Evolutionary conservation across 805 yeast species (phyloP), one percentile per base, ranked within the genome.

Genomic region (Wickerhamomyces strasburgensis): DNA sequence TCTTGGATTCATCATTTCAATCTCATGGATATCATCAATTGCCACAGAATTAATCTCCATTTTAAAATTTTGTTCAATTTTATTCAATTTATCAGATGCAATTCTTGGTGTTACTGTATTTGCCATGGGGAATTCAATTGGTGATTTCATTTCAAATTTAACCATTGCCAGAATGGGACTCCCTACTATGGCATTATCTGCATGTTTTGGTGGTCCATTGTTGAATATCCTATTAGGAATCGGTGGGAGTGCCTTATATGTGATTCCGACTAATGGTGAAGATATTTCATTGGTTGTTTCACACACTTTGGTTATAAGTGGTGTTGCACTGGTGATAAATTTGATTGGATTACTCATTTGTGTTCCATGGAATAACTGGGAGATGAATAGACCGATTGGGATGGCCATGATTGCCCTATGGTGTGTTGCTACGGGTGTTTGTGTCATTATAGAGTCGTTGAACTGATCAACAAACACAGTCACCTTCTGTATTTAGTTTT

Each of bases 131-230:
- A 93, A 90, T 58, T 89, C 96, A 0, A 61, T 86, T 9, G 97
- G 97, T 7, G 98, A 90, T 54, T 65, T 89, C 35, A 79, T 89
- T 2, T 83, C 96, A 0, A 87, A 90, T 50, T 63, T 81, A 33
- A 83, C 94, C 0, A 78, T 90, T 34, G 89, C 96, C 0, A 68
- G 65, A 43, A 77, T 85, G 76, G 97, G 96, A 0, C 81, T 77
- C 64, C 88, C 96, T 0, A 72, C 84, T 39, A 85, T 90, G 89
- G 97, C 97, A 0, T 65, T 93, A 15, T 84, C 94, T 9, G 96
- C 97, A 0, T 89, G 98, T 52, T 84, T 89, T 58, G 98, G 97
- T 1, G 93, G 97, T 2, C 98, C 98, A 0, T 62, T 90, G 43
- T 58, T 90, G 35, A 83, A 88, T 35, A 64, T 83, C 31, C 62